Evolutionary conservation across 225 moss, liverwort and hornwort genomes (phyloP).

Genomic region (Bryum argenteum): DNA sequence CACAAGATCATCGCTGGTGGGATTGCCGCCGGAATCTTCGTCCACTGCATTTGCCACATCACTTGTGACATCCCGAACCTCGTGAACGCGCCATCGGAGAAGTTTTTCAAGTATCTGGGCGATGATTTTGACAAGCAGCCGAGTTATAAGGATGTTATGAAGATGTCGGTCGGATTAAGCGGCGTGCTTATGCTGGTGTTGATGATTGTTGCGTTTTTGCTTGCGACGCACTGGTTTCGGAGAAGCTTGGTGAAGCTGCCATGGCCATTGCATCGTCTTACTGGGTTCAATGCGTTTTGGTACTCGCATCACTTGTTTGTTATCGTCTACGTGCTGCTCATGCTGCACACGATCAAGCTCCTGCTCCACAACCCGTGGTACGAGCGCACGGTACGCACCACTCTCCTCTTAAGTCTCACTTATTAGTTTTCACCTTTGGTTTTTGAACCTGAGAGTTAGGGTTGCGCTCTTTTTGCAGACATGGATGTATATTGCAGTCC

Average conservation of each 20-base stretch:
- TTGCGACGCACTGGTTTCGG: conserved; percentile 91
- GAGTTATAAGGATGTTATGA: conserved; percentile 60
- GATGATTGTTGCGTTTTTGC: conserved; percentile 72
- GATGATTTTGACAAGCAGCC: conserved; percentile 61
- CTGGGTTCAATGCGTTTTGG: conserved; percentile 98
- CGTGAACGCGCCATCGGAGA: conserved; percentile 24
- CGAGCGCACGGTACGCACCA: conserved; percentile 59
- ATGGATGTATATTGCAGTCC: conserved; percentile 89
- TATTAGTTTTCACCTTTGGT: background rate
- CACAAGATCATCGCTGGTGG: conserved; percentile 89
- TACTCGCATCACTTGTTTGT: conserved; percentile 95
- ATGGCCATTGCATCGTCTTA: conserved; percentile 86
- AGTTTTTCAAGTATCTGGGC: conserved; percentile 57
- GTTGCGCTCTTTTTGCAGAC: conserved; percentile 49
- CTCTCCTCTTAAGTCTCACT: background rate
- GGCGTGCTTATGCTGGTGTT: conserved; percentile 78
- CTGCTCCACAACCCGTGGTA: conserved; percentile 67
- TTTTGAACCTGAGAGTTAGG: background rate
- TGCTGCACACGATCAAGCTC: conserved; percentile 74
- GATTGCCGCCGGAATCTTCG: conserved; percentile 51
- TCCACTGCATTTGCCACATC: conserved; percentile 61
- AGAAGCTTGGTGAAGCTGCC: conserved; percentile 85
- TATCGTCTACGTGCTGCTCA: conserved; percentile 79
- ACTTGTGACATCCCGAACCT: conserved; percentile 77
- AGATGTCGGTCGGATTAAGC: conserved; percentile 58